phyloP scores from a whole-genome alignment of 257 asterid genomes.

The Cinchona pubescens region DNA sequence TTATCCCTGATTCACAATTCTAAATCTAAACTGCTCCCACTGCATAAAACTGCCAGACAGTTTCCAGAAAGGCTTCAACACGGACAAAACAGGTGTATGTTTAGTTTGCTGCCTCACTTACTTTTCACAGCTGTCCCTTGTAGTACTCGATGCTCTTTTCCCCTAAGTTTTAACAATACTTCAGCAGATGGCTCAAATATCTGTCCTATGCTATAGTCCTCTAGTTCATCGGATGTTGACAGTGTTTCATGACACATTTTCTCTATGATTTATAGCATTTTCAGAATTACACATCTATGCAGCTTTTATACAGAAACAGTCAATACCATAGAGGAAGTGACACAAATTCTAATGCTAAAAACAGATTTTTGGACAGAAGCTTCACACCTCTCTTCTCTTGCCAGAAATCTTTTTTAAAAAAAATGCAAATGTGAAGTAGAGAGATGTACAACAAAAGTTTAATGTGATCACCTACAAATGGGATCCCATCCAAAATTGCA shows the following conservation, averaged over 20 bases:
- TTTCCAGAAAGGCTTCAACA: background rate
- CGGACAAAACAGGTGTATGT: background rate
- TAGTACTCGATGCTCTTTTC: background rate
- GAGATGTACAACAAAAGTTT: slow-evolving; percentile 9
- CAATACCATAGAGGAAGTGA: background rate
- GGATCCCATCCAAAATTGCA: slow-evolving; percentile 84
- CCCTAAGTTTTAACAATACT: background rate
- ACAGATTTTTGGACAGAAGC: background rate
- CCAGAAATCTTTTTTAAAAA: background rate
- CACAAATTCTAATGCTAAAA: background rate
- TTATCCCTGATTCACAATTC: background rate
- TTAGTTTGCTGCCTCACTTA: background rate
- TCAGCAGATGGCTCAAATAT: background rate
- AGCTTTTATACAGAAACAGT: background rate
- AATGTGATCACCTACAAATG: slow-evolving; percentile 58
- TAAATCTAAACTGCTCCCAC: background rate
- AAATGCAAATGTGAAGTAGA: slow-evolving; percentile 8
- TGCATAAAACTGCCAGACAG: background rate
- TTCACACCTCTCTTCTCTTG: background rate
- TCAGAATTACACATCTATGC: too few relatives aligned
- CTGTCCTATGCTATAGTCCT: background rate
- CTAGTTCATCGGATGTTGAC: background rate
- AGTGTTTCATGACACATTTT: background rate
- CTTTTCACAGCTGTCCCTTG: background rate
- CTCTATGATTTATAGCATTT: background rate